Evolutionary conservation across 805 yeast genomes (phyloP), one percentile per base, ranked within the genome.

Genomic region (Cyberlindnera samutprakarnensis): DNA sequence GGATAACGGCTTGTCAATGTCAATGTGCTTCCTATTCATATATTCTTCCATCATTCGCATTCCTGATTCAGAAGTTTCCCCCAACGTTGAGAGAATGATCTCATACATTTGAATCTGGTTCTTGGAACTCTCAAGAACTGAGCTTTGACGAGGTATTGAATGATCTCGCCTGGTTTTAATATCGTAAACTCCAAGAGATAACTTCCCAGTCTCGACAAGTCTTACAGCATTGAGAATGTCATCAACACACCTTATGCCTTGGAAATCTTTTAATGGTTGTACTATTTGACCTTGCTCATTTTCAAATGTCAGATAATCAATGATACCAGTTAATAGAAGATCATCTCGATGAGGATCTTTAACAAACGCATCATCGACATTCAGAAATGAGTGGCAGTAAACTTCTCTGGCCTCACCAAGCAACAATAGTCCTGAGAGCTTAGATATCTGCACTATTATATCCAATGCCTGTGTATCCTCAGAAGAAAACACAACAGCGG

Each of bases 101-200:
- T 72, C 57, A 49, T 82, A 82, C 41, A 75, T 68, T 55, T 65
- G 64, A 4, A 78, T 75, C 56, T 82, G 92, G n/a, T 64, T 37
- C 44, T 68, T 66, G 2, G 82, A 67, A 6, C 69, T 60, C 4
- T 54, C 46, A 11, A 72, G 37, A 1, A 75, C 78, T 10, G 72
- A 63, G 1, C 53, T 44, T 39, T 74, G 80, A 1, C 42, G 29
- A 0, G 88, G 87, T 1, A 69, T 37, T 1, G 41, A 43, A 25
- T 56, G 59, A 25, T 44, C 45, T 0, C 59, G 46, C 33, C 88
- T 59, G 1, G 88, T 79, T 51, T 81, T 81, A 17, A 79, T 68
- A 53, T 81, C 92, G 33, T 63, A 59, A 3, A 70, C 57, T 7
- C 54, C 36, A 14, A 71, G 37, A 9, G 31, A 18, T 12, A 14